Base-by-base conservation (phyloP, 495 filamentous ascomycete genomes). In the Xylaria palmicola region DNA sequence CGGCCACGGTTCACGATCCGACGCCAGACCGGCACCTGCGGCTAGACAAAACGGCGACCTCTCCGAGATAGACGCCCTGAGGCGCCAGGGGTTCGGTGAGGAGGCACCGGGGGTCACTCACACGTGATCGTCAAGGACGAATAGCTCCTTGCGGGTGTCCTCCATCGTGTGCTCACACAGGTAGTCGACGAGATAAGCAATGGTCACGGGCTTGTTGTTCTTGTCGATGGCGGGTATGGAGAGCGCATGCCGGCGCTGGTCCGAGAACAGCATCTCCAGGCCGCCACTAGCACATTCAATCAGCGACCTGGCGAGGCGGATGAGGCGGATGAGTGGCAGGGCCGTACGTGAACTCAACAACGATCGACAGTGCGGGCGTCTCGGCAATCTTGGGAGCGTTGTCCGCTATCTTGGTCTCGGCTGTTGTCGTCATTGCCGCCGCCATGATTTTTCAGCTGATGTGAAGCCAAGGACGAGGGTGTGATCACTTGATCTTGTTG, bases 191-290 rank as follows among this genome's bases (percentile, higher is more conserved):
- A 98, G 83, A 69, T 84, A 90, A n/a, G 81, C 84, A 41, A 97
- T 83, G 59, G 85, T 95, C 36, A 85, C 76, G 8, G 81, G 81
- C 39, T 74, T 77, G 39, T 84, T 88, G 30, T 83, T 68, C 24
- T 76, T 73, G 64, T 88, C 81, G 27, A 65, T 77, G n/a, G 80
- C 75, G 30, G 94, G 90, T 26, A 98, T 63, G 15, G 82, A 77
- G 44, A 98, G 65, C 1, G 77, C 74, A 67, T 93, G 89, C 59
- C 85, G 88, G 47, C 85, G 83, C 70, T 90, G 77, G 68, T 97
- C 90, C 19, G 86, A 84, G 73, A 98, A 98, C 56, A 98, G 85
- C 72, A 96, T 87, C 73, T 98, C 94, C n/a, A 98, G 85, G 19
- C 94, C 94, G 50, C 94, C 94, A 62, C 94, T 96, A 17, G 48